phyloP scores from a whole-genome alignment of 306 rosid genomes.

The Castanopsis chinensis region DNA sequence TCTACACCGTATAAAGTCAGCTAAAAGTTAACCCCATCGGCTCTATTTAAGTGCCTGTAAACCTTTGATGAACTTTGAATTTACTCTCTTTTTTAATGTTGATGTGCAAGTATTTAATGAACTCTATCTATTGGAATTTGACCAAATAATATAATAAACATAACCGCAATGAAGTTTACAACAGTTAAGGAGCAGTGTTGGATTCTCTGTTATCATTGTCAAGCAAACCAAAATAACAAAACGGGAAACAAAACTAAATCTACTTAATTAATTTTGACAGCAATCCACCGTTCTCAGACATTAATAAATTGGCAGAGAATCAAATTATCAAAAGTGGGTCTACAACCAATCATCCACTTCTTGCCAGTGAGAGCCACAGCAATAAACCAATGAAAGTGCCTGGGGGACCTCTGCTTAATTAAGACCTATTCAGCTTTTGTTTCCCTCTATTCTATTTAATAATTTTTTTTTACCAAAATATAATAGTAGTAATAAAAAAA shows the following conservation, averaged over 20 bases:
- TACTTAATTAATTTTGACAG: not conserved
- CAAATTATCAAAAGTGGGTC: conserved; percentile 16
- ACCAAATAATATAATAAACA: not conserved
- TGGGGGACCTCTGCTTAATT: conserved; percentile 44
- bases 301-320: not conserved
- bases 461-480: not conserved
- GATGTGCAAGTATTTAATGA: too few relatives aligned
- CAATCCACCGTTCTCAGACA: not conserved
- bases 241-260: not conserved
- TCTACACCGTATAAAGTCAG: too few relatives aligned
- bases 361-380: conserved; percentile 43
- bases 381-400: conserved; percentile 43
- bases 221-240: not conserved
- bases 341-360: conserved; percentile 32
- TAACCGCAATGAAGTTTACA: not conserved
- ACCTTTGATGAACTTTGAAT: too few relatives aligned
- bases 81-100: too few relatives aligned
- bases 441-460: not conserved
- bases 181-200: not conserved
- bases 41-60: too few relatives aligned
- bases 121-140: too few relatives aligned
- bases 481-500: not conserved
- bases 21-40: too few relatives aligned
- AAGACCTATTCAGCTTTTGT: not conserved
- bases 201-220: not conserved